Percentiles rank a stretch among this genome's conserved stretches.
These are phyloP conservation scores for Fusarium algeriense DNA, from an alignment of 2,329 filamentous ascomycete genomes.

Conservation along the genomic window DNA sequence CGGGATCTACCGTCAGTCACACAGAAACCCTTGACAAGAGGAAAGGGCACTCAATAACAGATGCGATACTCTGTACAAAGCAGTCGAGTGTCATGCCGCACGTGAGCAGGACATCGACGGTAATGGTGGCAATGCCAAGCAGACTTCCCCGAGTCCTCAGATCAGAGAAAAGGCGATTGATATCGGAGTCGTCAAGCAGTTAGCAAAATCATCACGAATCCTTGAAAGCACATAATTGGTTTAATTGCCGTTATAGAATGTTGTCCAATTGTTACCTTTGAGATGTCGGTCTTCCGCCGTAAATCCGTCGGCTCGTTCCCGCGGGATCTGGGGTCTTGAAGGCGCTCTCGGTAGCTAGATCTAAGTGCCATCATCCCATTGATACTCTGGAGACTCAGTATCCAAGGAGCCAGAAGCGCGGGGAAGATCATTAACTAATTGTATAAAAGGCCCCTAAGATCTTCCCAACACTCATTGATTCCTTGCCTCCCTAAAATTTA, in stretches of 20 bases:
- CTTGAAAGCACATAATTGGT: background rate
- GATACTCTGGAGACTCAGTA: constrained; percentile 5
- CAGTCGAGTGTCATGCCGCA: background rate
- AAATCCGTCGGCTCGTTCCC: constrained; percentile 40
- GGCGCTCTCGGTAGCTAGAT: constrained; percentile 23
- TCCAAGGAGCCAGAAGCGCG: constrained; percentile 12
- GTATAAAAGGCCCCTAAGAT: constrained; percentile 37
- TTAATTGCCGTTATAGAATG: background rate
- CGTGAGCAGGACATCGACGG: background rate
- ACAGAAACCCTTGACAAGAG: constrained; percentile 3
- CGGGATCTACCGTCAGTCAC: constrained; percentile 6
- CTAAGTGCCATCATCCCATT: constrained; percentile 34
- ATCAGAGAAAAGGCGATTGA: constrained; percentile 6
- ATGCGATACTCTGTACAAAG: background rate
- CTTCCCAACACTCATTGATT: background rate
- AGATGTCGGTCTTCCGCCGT: constrained; percentile 18
- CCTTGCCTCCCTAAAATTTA: constrained; percentile 1
- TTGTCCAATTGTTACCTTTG: background rate
- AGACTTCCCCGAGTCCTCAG: constrained; percentile 11
- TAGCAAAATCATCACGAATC: constrained; percentile 28
- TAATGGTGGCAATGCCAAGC: background rate
- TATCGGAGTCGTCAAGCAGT: constrained; percentile 23
- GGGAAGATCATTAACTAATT: constrained; percentile 23
- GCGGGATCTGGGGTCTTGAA: constrained; percentile 15
- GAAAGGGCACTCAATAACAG: background rate